Percentiles rank a stretch among this genome's conserved stretches.
Evolutionary conservation across 768 basidiomycete species (phyloP).

Genomic region (Boletus tomentosulus): DNA sequence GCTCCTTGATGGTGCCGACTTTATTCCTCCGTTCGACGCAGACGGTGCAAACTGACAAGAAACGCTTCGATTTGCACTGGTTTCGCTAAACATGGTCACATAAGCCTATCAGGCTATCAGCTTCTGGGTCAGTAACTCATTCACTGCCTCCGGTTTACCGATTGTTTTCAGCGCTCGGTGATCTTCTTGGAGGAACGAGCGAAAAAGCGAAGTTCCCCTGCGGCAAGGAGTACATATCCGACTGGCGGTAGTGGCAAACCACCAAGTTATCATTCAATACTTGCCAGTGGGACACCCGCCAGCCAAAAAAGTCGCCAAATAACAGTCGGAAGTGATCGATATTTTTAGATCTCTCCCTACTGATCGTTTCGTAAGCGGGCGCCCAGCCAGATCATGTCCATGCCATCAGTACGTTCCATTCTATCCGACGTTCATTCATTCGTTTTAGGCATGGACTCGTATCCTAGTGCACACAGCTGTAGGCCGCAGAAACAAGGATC

Average conservation of each 20-base stretch:
- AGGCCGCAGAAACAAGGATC: not conserved
- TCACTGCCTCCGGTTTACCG: not conserved
- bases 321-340: no score
- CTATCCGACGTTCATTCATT: no score
- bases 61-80: not conserved
- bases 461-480: not conserved
- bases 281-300: no score
- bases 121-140: not conserved
- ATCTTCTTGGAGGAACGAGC: not conserved
- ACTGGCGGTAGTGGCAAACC: not conserved
- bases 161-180: slow-evolving; percentile 1
- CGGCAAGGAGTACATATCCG: not conserved
- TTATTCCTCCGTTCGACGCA: not conserved
- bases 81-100: not conserved
- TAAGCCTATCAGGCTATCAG: not conserved
- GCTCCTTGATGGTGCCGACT: not conserved
- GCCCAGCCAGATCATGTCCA: no score
- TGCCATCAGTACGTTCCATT: no score
- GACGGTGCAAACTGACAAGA: not conserved
- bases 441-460: not conserved
- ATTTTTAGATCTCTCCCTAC: not conserved
- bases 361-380: not conserved
- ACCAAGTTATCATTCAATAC: not conserved
- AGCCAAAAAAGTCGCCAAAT: no score
- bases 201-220: not conserved